Base-by-base conservation (phyloP, 768 basidiomycete genomes). In the Cystobasidium onofrii region DNA sequence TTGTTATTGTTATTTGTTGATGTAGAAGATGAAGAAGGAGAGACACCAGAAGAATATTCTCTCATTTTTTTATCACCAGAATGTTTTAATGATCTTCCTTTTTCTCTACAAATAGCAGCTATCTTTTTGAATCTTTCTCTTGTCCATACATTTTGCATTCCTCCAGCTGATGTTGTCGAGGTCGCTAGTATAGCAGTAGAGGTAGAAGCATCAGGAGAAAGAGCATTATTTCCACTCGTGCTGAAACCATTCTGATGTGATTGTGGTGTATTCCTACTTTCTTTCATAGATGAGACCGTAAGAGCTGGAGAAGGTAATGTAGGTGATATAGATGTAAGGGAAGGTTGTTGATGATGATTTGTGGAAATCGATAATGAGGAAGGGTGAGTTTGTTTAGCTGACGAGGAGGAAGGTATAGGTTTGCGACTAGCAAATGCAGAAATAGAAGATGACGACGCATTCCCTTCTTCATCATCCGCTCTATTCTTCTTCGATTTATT, bases 31-130 rank as follows among this genome's bases (percentile, higher is more conserved):
- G 46, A 17, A 15, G 46, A 20, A 83, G 31, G 87, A 85, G 78
- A 86, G 89, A 20, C 89, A 88, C 86, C 86, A 87, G 77, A 69
- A 29, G 64, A 27, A 27, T 55, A 57, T 23, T 55, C 50, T 9
- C 77, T 71, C 4, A 89, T 87, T 43, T 90, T 87, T 55, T 87
- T 86, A 79, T 90, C 89, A 29, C 90, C 90, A 0, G 90, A 90
- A 79, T 89, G 90, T 81, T 92, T 91, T 80, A 92, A 88, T 76
- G 84, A 82, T 73, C 90, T 87, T 25, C 89, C 91, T 23, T 85
- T 85, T 1, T 81, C 81, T 76, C 90, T 36, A 36, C 69, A 71
- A 15, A 34, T 71, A 17, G 65, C 65, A n/a, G 65, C 65, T 54
- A 67, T 67, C 43, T 54, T 46, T 29, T 50, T 41, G 18, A 67